phyloP scores from a whole-genome alignment of 176 grass and related monocot species.

The Oryza brachyantha region DNA sequence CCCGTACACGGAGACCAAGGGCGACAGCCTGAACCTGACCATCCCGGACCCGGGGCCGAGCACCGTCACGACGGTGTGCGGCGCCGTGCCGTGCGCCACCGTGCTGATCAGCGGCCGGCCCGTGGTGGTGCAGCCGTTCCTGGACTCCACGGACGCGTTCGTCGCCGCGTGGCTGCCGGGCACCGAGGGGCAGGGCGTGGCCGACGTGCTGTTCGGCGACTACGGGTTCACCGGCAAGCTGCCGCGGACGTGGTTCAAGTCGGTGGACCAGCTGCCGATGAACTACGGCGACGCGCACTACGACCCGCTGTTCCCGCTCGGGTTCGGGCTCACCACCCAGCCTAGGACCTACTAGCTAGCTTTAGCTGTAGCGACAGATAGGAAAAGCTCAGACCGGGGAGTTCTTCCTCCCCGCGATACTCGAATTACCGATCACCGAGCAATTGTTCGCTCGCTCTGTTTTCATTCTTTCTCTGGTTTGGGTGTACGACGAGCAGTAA shows the following conservation, averaged over 20 bases:
- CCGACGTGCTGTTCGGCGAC: constrained; percentile 86
- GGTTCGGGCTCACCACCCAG: constrained; percentile 71
- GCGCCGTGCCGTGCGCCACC: constrained; percentile 51
- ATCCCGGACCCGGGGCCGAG: constrained; percentile 77
- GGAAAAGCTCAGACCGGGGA: not conserved
- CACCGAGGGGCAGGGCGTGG: constrained; percentile 74
- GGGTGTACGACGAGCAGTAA: not conserved
- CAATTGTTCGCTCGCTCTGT: no score
- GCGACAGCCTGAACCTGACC: constrained; percentile 91
- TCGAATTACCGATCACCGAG: not conserved
- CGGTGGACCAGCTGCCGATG: constrained; percentile 95
- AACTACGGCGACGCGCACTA: constrained; percentile 75
- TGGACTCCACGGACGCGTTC: constrained; percentile 50
- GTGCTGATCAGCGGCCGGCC: constrained; percentile 85
- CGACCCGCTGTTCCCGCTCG: constrained; percentile 78
- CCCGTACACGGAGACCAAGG: constrained; percentile 80
- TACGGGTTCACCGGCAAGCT: constrained; percentile 85
- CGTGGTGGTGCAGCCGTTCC: constrained; percentile 75
- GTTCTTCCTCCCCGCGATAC: constrained; percentile 23
- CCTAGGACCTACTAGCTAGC: constrained; percentile 23
- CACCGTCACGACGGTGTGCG: constrained; percentile 63
- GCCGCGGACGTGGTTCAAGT: constrained; percentile 93
- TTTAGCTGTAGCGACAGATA: not conserved
- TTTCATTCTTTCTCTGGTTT: not conserved
- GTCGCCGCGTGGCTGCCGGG: constrained; percentile 93